These are phyloP conservation scores for Paraphoma chrysanthemicola DNA, from an alignment of 2,329 filamentous ascomycete species.

Conservation along the genomic window DNA sequence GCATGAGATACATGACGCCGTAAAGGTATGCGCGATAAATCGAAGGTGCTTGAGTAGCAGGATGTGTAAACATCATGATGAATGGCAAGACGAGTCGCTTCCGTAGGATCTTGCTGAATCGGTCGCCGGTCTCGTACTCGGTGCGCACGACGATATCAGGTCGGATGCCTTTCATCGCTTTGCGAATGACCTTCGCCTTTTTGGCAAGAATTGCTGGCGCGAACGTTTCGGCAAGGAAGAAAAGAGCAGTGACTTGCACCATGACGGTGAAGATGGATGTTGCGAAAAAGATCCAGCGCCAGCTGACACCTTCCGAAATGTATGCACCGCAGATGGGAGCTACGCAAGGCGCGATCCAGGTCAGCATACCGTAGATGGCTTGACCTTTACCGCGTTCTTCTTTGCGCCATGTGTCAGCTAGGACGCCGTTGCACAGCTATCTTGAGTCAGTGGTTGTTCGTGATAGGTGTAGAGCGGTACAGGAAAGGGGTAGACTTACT, in stretches of 20 bases:
- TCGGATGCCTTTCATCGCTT: constrained; percentile 47
- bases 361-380: constrained; percentile 66
- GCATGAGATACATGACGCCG: constrained; percentile 68
- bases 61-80: constrained; percentile 65
- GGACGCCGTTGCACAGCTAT: constrained; percentile 42
- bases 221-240: constrained; percentile 62
- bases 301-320: constrained; percentile 48
- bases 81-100: constrained; percentile 41
- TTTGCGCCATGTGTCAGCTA: constrained; percentile 63
- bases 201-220: constrained; percentile 54
- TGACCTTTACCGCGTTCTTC: constrained; percentile 69
- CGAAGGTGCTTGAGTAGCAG: constrained; percentile 65
- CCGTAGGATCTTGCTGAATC: constrained; percentile 33
- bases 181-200: constrained; percentile 54
- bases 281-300: constrained; percentile 76
- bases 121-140: constrained; percentile 44
- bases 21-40: constrained; percentile 65
- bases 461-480: background rate
- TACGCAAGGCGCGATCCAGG: constrained; percentile 68
- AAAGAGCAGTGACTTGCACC: constrained; percentile 66
- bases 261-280: constrained; percentile 67
- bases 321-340: constrained; percentile 50
- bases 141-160: constrained; percentile 40
- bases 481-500: constrained; percentile 18
- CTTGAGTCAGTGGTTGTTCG: constrained; percentile 4